These are phyloP conservation scores for Acacia confusa DNA, from an alignment of 306 rosid species.

Conservation along the genomic window DNA sequence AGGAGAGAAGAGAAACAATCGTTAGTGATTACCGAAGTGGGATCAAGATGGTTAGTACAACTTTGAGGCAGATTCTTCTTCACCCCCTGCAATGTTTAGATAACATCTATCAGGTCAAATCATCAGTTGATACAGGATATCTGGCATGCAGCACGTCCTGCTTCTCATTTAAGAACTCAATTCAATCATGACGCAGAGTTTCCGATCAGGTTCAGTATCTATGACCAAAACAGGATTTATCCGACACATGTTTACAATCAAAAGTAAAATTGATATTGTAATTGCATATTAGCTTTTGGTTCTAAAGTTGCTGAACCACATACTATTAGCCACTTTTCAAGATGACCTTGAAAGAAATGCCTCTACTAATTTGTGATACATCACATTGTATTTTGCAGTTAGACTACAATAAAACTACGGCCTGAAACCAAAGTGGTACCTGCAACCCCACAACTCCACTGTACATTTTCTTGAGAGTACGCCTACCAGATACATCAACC, in stretches of 20 bases:
- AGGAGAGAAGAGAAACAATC: background rate
- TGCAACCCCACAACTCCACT: conserved; percentile 64
- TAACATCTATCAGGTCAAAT: conserved; percentile 13
- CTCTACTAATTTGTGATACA: background rate
- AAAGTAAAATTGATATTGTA: conserved; percentile 1
- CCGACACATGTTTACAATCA: background rate
- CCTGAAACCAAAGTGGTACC: conserved; percentile 44
- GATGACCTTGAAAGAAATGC: conserved; percentile 20
- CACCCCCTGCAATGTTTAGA: conserved; percentile 56
- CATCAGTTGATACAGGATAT: conserved; percentile 2
- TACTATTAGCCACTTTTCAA: background rate
- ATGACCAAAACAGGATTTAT: conserved; percentile 9
- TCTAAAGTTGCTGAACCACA: conserved; percentile 18
- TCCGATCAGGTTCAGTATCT: background rate
- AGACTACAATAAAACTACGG: background rate
- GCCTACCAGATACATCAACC: conserved; percentile 62
- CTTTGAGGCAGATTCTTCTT: conserved; percentile 60
- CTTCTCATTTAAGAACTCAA: conserved; percentile 18
- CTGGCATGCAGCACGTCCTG: background rate
- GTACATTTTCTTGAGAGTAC: conserved; percentile 46
- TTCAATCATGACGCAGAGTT: conserved; percentile 11
- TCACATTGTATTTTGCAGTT: background rate
- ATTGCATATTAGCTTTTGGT: conserved; percentile 10
- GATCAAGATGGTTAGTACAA: conserved; percentile 77
- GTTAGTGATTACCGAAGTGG: conserved; percentile 63